Evolutionary conservation across 352 stramenopile species (phyloP), one percentile per base, ranked within the genome.

Genomic region (Phytophthora citricola): DNA sequence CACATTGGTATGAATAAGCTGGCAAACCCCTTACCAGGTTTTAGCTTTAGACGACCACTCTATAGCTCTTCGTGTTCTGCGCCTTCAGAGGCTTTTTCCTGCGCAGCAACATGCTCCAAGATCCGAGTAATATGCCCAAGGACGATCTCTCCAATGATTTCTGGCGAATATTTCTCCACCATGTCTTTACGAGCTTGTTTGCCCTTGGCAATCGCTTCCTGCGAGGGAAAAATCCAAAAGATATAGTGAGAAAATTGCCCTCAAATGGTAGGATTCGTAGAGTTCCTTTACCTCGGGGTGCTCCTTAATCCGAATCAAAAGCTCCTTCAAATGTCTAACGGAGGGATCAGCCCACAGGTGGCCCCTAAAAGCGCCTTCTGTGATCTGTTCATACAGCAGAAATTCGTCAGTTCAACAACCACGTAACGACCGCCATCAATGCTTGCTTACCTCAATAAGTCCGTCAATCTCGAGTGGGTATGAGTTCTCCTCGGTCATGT

Each of bases 301-400:
- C 2, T 68, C 41, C n/a, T 79, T 65, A 12, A 97, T 78, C 22
- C 66, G 72, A 48, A 70, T 44, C 26, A 98, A 47, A 8, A 97
- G 59, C 47, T 90, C 78, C 9, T 78, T 69, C 15, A 98, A 54
- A 58, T 96, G 87, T 4, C 71, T 65, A 1, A 89, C 56, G 17
- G 88, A 93, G 26, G 93, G 92, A 31, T 98, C 77, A 4, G 92
- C 93, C 90, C 92, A 97, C 65, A 75, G 83, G 71, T 94, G 83
- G 2, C 85, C 85, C 55, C 75, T 75, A 54, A 96, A 96, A 1
- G 89, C 85, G 4, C 89, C 89, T 24, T 93, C 81, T 27, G 68
- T 59, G 36, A 97, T 93, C 88, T 96, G 34, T 46, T 48, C 17
- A 67, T 32, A 41, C 12, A 60, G 27, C 26, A 34, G 5, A 51